Evolutionary conservation across 768 basidiomycete species (phyloP).

Genomic region (Glaciozyma martinii): DNA sequence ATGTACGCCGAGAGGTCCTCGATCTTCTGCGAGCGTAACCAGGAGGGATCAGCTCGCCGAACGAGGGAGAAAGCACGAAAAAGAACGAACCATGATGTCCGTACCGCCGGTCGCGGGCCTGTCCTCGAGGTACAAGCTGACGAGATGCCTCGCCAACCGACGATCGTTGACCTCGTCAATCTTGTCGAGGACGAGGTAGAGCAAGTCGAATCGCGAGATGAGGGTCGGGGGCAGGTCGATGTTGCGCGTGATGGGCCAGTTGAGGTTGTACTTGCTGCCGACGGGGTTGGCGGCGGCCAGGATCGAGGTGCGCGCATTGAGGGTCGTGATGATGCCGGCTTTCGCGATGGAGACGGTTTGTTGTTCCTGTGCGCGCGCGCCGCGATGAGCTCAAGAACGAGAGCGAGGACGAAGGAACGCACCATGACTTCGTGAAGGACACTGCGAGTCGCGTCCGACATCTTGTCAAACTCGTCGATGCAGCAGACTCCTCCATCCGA

Average conservation of each 20-base stretch:
- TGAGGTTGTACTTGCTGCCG: constrained; percentile 85
- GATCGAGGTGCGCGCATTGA: constrained; percentile 49
- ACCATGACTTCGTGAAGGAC: constrained; percentile 55
- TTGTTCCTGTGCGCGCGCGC: constrained; percentile 49
- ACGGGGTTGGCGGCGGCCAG: constrained; percentile 96
- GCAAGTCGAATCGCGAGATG: constrained; percentile 92
- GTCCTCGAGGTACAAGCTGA: constrained; percentile 89
- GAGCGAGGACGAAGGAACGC: constrained; percentile 24
- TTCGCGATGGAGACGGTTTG: constrained; percentile 51
- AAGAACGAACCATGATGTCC: constrained; percentile 63
- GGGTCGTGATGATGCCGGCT: constrained; percentile 49
- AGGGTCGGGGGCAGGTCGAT: constrained; percentile 96
- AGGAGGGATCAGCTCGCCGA: neutral
- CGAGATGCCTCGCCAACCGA: constrained; percentile 80
- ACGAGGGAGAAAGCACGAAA: neutral
- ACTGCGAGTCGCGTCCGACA: constrained; percentile 46
- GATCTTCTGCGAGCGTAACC: constrained; percentile 54
- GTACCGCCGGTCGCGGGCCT: constrained; percentile 54
- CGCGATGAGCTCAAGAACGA: neutral
- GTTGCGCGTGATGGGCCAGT: constrained; percentile 84
- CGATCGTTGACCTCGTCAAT: constrained; percentile 83
- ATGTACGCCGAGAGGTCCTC: constrained; percentile 90
- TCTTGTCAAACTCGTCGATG: constrained; percentile 82
- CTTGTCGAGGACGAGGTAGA: constrained; percentile 91
- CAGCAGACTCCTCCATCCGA: constrained; percentile 97